phyloP scores from a whole-genome alignment of 2,329 filamentous ascomycete species.

The Cyphellophora attinorum region DNA sequence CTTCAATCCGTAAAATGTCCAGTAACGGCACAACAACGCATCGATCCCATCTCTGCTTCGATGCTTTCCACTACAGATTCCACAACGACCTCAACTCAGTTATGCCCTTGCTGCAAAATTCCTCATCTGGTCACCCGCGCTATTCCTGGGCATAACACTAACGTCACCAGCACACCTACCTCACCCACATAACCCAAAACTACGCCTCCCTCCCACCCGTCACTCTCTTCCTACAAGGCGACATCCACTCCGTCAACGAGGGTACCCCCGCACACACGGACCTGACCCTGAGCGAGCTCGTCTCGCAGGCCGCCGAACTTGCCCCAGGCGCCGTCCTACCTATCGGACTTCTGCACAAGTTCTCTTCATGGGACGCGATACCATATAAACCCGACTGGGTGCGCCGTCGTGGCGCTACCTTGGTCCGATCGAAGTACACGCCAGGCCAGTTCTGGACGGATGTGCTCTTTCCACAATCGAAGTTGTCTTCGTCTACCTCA shows the following conservation, averaged over 20 bases:
- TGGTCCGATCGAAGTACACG: constrained; percentile 6
- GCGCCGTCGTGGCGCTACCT: constrained; percentile 8
- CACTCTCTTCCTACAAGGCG: constrained; percentile 19
- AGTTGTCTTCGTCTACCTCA: no score
- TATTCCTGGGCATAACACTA: no score
- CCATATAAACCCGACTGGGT: constrained; percentile 12
- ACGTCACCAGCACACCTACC: constrained; percentile 20
- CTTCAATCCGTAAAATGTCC: no score
- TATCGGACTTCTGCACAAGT: constrained; percentile 80
- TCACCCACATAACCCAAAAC: constrained; percentile 17
- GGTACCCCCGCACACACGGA: constrained; percentile 8
- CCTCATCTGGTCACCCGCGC: no score
- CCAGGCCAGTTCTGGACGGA: constrained; percentile 11
- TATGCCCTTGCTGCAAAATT: no score
- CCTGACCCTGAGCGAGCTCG: constrained; percentile 6
- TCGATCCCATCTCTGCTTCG: no score
- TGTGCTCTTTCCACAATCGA: no score
- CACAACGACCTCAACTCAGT: no score
- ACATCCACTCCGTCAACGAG: constrained; percentile 13
- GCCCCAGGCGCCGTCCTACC: constrained; percentile 12
- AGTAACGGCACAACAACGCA: no score
- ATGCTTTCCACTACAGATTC: no score
- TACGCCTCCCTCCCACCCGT: constrained; percentile 18
- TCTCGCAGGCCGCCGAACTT: constrained; percentile 6
- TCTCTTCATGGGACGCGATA: constrained; percentile 73